phyloP scores from a whole-genome alignment of 352 stramenopile genomes.

The Phytophthora megakarya region DNA sequence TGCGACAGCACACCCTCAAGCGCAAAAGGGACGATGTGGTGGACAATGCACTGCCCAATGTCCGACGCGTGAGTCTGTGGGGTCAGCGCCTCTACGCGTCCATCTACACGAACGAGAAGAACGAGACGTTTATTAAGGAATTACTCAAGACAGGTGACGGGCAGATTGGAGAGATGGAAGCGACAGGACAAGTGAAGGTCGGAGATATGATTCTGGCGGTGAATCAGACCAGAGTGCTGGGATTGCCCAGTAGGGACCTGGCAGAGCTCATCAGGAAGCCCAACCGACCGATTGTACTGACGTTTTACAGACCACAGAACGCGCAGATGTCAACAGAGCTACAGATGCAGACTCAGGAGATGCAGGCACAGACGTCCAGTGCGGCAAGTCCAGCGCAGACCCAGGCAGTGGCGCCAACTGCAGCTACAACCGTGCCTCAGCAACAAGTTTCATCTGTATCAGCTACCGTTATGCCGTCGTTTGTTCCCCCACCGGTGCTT shows the following conservation, averaged over 20 bases:
- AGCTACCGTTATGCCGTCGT: constrained; percentile 7
- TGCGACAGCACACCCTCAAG: constrained; percentile 46
- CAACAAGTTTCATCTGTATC: neutral
- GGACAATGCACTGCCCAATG: constrained; percentile 1
- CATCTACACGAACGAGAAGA: constrained; percentile 56
- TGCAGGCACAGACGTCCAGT: constrained; percentile 1
- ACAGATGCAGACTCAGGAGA: constrained; percentile 1
- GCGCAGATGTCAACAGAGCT: constrained; percentile 1
- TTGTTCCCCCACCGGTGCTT: constrained; percentile 13
- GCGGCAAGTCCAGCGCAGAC: neutral
- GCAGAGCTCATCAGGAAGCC: constrained; percentile 56
- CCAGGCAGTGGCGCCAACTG: constrained; percentile 1
- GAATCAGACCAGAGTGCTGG: constrained; percentile 37
- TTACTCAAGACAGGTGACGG: constrained; percentile 56
- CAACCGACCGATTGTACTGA: constrained; percentile 51
- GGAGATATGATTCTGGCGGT: constrained; percentile 68
- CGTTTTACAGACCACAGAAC: constrained; percentile 41
- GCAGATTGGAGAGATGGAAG: constrained; percentile 62
- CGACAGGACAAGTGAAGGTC: constrained; percentile 47
- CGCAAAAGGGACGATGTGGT: constrained; percentile 41
- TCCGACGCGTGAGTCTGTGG: constrained; percentile 52
- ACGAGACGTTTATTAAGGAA: constrained; percentile 58
- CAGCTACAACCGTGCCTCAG: neutral
- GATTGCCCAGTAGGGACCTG: constrained; percentile 44
- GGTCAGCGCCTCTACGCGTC: constrained; percentile 66